Base-by-base conservation (phyloP, 2,329 filamentous ascomycete species). In the Xylariales sp. region DNA sequence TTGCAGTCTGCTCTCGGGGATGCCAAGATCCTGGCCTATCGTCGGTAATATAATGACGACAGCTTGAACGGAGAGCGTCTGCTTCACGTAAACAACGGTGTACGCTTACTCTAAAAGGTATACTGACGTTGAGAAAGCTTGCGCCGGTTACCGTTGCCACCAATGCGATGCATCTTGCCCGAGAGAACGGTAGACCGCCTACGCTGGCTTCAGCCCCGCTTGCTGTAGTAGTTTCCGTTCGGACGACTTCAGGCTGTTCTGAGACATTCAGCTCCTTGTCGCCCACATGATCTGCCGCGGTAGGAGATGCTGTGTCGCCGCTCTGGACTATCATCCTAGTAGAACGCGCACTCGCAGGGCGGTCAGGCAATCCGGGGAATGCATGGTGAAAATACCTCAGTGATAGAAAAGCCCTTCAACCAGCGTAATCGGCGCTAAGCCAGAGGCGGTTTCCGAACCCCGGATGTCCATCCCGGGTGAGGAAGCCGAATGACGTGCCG, bases 1-100 rank as follows among this genome's bases (percentile, higher is more conserved):
- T 62, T 84, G 80, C 43, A 77, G 69, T 12, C 79, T 69, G 19
- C 69, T 69, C 28, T 75, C 70, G 1, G 80, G 80, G 15, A 84
- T 78, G 38, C 58, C 46, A 4, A 84, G 64, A 9, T 73, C 73
- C 19, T 63, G 52, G 27, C 77, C 76, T 24, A 84, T 81, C n/a
- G 70, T 73, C 0, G 80, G 80, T 12, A 84, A 63, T 37, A 82
- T 74, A 46, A 83, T 82, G 44, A 83, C 75, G 4, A 78, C 71
- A 2, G 74, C 66, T 54, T 82, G 78, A 3, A 71, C 29, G n/a
- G 38, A 24, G 10, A 40, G 38, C 15, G 38, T 40, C 38, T 40
- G 24, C 8, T 27, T n/a, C 8, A 27, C 8, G 24, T 27, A 8
- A 27, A 27, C 24, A 27, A 27, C 8, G 24, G 8, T 27, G n/a